Evolutionary conservation across 495 filamentous ascomycete species (phyloP).

Genomic region (Hypoxylon intermedium): DNA sequence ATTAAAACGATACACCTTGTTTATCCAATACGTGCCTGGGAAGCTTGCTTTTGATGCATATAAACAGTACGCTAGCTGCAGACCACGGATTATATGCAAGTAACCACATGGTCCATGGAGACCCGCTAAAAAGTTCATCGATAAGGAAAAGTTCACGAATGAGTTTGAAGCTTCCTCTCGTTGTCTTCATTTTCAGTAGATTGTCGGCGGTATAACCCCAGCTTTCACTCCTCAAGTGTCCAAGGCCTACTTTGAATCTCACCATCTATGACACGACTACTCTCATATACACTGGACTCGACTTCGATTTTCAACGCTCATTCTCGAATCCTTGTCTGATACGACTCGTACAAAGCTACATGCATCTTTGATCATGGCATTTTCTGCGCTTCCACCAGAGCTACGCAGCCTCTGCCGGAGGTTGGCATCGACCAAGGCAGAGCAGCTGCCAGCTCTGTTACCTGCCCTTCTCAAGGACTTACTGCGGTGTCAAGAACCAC

Average conservation of each 20-base stretch:
- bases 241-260: neutral
- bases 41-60: neutral
- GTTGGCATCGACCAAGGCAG: constrained; percentile 66
- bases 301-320: neutral
- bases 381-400: constrained; percentile 49
- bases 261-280: neutral
- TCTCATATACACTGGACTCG: neutral
- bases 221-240: neutral
- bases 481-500: constrained; percentile 63
- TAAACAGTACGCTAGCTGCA: neutral
- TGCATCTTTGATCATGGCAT: constrained; percentile 28
- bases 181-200: neutral
- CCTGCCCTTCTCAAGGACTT: constrained; percentile 68
- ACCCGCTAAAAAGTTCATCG: constrained; percentile 36
- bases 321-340: neutral
- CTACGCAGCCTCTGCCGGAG: constrained; percentile 72
- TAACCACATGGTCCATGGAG: neutral
- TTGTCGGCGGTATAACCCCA: neutral
- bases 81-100: neutral
- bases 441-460: constrained; percentile 68
- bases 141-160: constrained; percentile 28
- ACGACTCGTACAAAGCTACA: neutral
- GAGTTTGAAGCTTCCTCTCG: neutral
- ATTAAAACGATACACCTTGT: constrained; percentile 11
- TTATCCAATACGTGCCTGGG: too few relatives aligned